Conservation (phyloP, 129 eudicot species). For the Escallonia herrerae region DNA sequence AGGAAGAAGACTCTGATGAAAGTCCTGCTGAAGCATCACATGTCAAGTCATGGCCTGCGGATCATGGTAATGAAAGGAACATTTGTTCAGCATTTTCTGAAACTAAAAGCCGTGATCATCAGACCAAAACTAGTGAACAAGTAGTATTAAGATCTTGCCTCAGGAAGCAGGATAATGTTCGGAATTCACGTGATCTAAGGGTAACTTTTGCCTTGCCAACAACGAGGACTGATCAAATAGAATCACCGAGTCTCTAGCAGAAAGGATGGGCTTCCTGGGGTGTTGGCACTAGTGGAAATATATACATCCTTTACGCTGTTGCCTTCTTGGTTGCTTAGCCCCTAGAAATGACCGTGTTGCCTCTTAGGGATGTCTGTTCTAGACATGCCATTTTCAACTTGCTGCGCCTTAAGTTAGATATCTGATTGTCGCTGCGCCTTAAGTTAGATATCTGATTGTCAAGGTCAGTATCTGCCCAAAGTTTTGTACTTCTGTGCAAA, state of each 20-base stretch:
- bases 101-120: conserved; percentile 3
- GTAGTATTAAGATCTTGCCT: conserved; percentile 40
- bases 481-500: background rate
- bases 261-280: background rate
- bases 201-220: conserved; percentile 39
- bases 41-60: conserved; percentile 1
- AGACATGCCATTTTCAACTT: background rate
- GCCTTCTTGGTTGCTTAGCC: too few relatives aligned
- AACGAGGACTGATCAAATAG: conserved; percentile 7
- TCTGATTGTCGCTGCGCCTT: background rate
- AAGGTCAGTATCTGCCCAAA: background rate
- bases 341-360: background rate
- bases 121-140: background rate
- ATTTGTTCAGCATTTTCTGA: conserved; percentile 4
- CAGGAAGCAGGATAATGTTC: conserved; percentile 34
- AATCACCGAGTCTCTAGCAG: background rate
- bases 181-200: conserved; percentile 20
- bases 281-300: background rate
- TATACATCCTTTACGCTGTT: too few relatives aligned
- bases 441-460: background rate
- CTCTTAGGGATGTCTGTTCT: background rate
- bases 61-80: background rate
- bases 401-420: background rate
- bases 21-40: background rate
- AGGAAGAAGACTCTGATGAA: conserved; percentile 17